These are phyloP conservation scores for Cyclocybe cylindracea DNA, from an alignment of 768 basidiomycete genomes.

Conservation along the genomic window DNA sequence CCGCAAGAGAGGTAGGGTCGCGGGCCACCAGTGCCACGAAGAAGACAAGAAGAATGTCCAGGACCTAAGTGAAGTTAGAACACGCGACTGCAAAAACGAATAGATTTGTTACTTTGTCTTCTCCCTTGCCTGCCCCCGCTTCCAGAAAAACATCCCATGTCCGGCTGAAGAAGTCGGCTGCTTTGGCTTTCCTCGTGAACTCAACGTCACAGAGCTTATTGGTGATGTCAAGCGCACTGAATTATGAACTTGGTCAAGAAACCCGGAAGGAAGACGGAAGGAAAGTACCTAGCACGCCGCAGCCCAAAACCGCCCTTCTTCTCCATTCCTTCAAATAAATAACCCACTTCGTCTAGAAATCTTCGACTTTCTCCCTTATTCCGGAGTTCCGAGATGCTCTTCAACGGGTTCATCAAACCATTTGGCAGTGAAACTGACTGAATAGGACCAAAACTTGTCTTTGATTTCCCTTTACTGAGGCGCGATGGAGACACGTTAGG, in stretches of 20 bases:
- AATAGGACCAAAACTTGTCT: constrained; percentile 22
- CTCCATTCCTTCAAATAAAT: constrained; percentile 80
- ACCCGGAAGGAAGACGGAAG: background rate
- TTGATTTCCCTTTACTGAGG: constrained; percentile 38
- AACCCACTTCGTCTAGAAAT: constrained; percentile 84
- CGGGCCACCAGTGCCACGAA: constrained; percentile 65
- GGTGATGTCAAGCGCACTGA: constrained; percentile 75
- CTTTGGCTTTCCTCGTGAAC: constrained; percentile 78
- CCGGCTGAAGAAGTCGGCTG: constrained; percentile 67
- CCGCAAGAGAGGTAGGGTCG: constrained; percentile 53
- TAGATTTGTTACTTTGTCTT: constrained; percentile 46
- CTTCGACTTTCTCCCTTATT: constrained; percentile 79
- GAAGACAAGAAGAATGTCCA: constrained; percentile 63
- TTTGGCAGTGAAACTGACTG: constrained; percentile 37
- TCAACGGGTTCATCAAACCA: constrained; percentile 72
- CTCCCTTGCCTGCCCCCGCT: constrained; percentile 59
- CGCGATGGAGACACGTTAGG: constrained; percentile 37
- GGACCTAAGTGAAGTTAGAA: constrained; percentile 40
- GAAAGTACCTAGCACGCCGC: constrained; percentile 62
- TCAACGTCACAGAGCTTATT: constrained; percentile 72
- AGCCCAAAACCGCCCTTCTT: constrained; percentile 50
- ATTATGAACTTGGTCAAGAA: background rate
- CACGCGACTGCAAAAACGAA: background rate
- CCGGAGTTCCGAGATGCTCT: constrained; percentile 79
- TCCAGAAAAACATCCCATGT: constrained; percentile 68